Percentiles rank a stretch among this genome's conserved stretches.
Conservation (phyloP, 495 filamentous ascomycete genomes). For the Xylaria telfairii region DNA sequence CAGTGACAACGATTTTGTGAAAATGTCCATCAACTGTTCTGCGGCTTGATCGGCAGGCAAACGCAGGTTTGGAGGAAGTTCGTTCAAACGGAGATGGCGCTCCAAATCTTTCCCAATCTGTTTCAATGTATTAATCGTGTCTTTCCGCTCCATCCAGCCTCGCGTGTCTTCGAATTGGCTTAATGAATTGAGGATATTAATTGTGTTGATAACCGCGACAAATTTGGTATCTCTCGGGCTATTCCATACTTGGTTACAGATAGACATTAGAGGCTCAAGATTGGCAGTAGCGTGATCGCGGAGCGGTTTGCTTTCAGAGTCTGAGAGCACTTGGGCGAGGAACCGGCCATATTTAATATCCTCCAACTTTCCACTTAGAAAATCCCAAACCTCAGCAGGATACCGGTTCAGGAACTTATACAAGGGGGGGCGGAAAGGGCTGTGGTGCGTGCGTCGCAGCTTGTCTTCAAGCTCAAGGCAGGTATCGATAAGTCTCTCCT, state of each 20-base stretch:
- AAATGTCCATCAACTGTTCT: constrained; percentile 86
- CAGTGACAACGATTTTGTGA: constrained; percentile 76
- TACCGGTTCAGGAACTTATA: constrained; percentile 94
- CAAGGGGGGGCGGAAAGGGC: constrained; percentile 90
- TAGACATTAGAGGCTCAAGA: constrained; percentile 69
- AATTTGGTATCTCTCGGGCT: constrained; percentile 68
- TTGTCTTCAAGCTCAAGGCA: constrained; percentile 87
- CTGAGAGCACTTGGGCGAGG: constrained; percentile 84
- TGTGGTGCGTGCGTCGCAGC: constrained; percentile 86
- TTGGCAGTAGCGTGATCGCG: constrained; percentile 76
- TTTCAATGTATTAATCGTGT: constrained; percentile 69
- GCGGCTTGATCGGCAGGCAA: constrained; percentile 88
- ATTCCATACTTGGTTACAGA: constrained; percentile 63
- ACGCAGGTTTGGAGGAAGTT: constrained; percentile 71
- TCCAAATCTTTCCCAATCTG: constrained; percentile 81
- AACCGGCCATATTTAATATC: constrained; percentile 92
- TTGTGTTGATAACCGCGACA: constrained; percentile 82
- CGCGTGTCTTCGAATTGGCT: constrained; percentile 63
- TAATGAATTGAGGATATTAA: constrained; percentile 82
- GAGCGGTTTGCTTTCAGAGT: constrained; percentile 75
- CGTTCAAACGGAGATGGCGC: constrained; percentile 68
- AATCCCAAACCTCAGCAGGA: constrained; percentile 82
- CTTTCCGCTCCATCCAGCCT: constrained; percentile 79
- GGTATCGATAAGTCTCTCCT: constrained; percentile 84
- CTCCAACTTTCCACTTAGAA: constrained; percentile 74